A percentile compares a stretch with the other conserved stretches of the same genome.
Evolutionary conservation across 2,329 filamentous ascomycete species (phyloP).

Genomic region (Fusarium lyarnte): DNA sequence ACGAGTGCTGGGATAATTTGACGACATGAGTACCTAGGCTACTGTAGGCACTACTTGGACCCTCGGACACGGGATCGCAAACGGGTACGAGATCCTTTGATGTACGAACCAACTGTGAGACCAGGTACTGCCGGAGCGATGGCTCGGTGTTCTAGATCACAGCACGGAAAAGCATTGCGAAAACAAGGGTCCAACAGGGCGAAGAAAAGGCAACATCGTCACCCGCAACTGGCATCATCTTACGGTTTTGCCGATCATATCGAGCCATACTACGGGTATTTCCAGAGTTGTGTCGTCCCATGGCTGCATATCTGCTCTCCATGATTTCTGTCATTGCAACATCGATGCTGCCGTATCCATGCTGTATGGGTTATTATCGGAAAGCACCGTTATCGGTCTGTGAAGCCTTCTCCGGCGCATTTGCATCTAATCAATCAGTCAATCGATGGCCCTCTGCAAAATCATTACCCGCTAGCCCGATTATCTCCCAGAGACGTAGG

Average conservation of each 20-base stretch:
- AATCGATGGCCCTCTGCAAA: background rate
- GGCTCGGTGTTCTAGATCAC: conserved; percentile 16
- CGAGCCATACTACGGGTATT: conserved; percentile 29
- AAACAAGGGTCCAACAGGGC: conserved; percentile 18
- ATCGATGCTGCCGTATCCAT: conserved; percentile 8
- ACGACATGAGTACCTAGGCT: conserved; percentile 9
- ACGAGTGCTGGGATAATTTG: background rate
- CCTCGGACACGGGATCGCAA: background rate
- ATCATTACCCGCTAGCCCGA: conserved; percentile 6
- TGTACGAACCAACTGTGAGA: conserved; percentile 21
- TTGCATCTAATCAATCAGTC: conserved; percentile 6
- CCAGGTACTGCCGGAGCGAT: conserved; percentile 8
- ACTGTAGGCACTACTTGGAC: conserved; percentile 15
- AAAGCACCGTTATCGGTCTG: conserved; percentile 19
- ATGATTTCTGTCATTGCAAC: conserved; percentile 16
- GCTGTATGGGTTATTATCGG: background rate
- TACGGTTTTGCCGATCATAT: conserved; percentile 20
- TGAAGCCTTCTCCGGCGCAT: conserved; percentile 4
- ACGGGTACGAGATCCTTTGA: conserved; percentile 9
- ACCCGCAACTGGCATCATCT: conserved; percentile 3
- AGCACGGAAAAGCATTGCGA: background rate
- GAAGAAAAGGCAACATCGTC: background rate
- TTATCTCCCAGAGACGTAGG: background rate
- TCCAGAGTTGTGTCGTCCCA: conserved; percentile 35
- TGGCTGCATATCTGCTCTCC: conserved; percentile 34